Evolutionary conservation across 2,329 filamentous ascomycete genomes (phyloP).

Genomic region (Atkinsonella texensis): DNA sequence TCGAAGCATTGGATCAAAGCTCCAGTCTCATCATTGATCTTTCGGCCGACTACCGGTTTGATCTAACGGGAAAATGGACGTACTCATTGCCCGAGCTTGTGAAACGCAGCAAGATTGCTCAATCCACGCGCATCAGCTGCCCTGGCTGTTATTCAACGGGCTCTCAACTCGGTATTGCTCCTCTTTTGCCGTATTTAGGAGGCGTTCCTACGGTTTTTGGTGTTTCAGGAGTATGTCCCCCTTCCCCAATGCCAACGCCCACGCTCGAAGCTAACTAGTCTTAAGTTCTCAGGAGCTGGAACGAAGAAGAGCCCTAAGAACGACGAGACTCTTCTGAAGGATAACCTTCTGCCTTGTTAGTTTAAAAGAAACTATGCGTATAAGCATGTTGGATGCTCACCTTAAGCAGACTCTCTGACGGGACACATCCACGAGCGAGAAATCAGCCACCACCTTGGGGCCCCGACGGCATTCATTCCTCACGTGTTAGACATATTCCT

Average conservation of each 20-base stretch:
- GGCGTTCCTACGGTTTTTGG: constrained; percentile 79
- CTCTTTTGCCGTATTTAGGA: constrained; percentile 45
- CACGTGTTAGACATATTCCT: constrained; percentile 44
- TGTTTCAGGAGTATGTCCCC: constrained; percentile 50
- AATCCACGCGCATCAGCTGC: constrained; percentile 71
- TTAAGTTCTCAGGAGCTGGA: constrained; percentile 73
- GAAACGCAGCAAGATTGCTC: constrained; percentile 64
- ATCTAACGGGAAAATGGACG: constrained; percentile 50
- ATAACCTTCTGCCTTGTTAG: constrained; percentile 57
- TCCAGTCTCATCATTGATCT: constrained; percentile 80
- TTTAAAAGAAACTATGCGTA: neutral
- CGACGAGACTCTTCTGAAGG: constrained; percentile 66
- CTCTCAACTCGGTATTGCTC: constrained; percentile 79
- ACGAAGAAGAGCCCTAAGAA: constrained; percentile 94
- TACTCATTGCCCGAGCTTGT: constrained; percentile 85
- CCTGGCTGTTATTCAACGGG: constrained; percentile 94
- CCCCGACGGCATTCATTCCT: constrained; percentile 71
- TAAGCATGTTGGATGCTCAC: neutral
- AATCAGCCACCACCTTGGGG: constrained; percentile 67
- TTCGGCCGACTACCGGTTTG: constrained; percentile 93
- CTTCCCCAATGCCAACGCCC: too few relatives aligned
- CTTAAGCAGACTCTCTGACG: constrained; percentile 29
- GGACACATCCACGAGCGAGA: constrained; percentile 94
- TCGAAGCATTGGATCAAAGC: constrained; percentile 72
- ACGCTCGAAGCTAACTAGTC: too few relatives aligned